Percentiles rank a stretch among this genome's conserved stretches.
phyloP scores from a whole-genome alignment of 768 basidiomycete species.

The Macrolepiota dolichaula region DNA sequence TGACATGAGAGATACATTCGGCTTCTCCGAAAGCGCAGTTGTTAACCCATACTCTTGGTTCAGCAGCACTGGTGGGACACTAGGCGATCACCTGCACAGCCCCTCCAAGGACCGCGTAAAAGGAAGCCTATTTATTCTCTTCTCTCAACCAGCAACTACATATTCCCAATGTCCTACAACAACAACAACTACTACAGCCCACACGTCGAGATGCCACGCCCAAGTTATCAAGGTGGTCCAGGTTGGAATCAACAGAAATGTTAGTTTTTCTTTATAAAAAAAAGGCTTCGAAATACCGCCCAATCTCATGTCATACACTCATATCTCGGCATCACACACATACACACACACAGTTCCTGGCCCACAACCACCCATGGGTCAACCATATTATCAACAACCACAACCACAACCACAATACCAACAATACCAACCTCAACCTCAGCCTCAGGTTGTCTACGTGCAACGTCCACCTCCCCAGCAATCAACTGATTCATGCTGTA shows the following conservation, averaged over 20 bases:
- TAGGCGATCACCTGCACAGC: not conserved
- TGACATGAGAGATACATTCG: too few relatives aligned
- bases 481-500: not conserved
- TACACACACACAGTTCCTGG: not conserved
- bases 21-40: too few relatives aligned
- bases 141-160: not conserved
- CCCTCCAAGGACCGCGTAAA: not conserved
- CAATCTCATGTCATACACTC: not conserved
- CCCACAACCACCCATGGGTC: not conserved
- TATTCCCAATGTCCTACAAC: not conserved
- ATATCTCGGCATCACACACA: not conserved
- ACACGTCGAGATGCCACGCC: not conserved
- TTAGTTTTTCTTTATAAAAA: not conserved
- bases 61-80: not conserved
- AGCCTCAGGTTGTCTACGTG: not conserved
- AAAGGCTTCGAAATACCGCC: not conserved
- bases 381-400: not conserved
- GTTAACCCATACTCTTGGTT: not conserved
- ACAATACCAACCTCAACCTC: not conserved
- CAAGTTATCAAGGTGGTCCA: not conserved
- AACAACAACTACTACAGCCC: not conserved
- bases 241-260: not conserved
- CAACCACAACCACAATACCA: not conserved
- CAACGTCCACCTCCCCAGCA: not conserved
- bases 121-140: not conserved